Conservation (phyloP, 441 rosid species). For the Dalechampia spathulata region DNA sequence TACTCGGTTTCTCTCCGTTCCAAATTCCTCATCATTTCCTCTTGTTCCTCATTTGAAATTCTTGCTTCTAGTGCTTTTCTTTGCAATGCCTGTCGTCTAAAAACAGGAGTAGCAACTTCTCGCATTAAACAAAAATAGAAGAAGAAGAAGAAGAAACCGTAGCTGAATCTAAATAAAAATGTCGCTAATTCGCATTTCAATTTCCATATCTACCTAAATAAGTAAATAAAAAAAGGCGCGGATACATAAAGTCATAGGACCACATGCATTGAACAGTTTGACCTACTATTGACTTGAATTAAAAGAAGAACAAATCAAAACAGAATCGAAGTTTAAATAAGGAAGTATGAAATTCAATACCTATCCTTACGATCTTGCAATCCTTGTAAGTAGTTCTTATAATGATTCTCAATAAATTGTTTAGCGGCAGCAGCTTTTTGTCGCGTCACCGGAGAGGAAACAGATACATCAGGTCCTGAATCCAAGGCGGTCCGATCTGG, state of each 20-base stretch:
- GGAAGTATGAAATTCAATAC: constrained; percentile 22
- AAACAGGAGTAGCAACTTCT: constrained; percentile 14
- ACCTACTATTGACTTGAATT: constrained; percentile 17
- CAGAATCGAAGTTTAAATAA: background rate
- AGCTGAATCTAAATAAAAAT: too few species aligned
- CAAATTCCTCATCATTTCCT: constrained; percentile 81
- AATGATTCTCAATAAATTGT: constrained; percentile 96
- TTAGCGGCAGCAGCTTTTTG: constrained; percentile 98
- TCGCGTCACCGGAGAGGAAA: constrained; percentile 86
- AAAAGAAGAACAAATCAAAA: background rate
- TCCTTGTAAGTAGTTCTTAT: constrained; percentile 84
- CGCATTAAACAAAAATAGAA: background rate
- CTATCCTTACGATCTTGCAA: constrained; percentile 89
- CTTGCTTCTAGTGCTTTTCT: constrained; percentile 82
- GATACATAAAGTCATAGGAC: background rate
- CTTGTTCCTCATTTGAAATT: constrained; percentile 72
- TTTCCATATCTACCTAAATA: background rate
- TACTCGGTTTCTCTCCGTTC: constrained; percentile 87
- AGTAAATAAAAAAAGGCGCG: background rate
- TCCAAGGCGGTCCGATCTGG: constrained; percentile 54
- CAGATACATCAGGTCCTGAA: constrained; percentile 58
- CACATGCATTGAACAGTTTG: constrained; percentile 3
- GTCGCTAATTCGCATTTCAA: too few species aligned
- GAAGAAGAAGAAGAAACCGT: too few species aligned
- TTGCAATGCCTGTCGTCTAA: constrained; percentile 72